Percentiles rank a stretch among this genome's conserved stretches.
These are phyloP conservation scores for Auriculariales sp. DNA, from an alignment of 768 basidiomycete genomes.

Conservation along the genomic window DNA sequence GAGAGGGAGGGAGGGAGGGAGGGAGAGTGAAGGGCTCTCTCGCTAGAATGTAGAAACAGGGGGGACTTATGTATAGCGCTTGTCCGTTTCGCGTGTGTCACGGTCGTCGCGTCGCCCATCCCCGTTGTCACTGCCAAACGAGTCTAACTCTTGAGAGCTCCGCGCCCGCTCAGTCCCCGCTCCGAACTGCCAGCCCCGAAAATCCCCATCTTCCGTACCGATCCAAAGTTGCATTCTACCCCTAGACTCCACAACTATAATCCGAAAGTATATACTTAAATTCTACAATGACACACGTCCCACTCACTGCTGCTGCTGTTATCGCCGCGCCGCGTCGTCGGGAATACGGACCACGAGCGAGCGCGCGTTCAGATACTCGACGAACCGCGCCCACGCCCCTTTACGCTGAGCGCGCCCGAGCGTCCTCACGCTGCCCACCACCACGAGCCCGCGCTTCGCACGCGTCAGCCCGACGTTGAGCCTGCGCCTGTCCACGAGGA, in stretches of 20 bases:
- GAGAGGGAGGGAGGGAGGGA: neutral
- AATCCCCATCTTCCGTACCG: neutral
- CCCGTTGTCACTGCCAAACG: too few species aligned
- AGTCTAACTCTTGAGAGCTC: too few species aligned
- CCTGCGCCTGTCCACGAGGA: conserved; percentile 71
- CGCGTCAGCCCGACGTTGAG: conserved; percentile 86
- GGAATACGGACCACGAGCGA: neutral
- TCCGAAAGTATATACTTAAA: neutral
- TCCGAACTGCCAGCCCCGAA: neutral
- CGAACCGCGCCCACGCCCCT: conserved; percentile 49
- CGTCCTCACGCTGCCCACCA: conserved; percentile 61
- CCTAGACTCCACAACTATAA: too few species aligned
- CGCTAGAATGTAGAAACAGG: too few species aligned
- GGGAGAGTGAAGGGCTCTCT: neutral
- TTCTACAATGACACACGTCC: neutral
- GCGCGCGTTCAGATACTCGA: conserved; percentile 27
- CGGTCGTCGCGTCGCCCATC: too few species aligned
- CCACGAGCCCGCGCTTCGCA: conserved; percentile 72
- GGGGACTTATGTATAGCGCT: too few species aligned
- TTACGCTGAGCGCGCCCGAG: conserved; percentile 31
- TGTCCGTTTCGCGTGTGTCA: too few species aligned
- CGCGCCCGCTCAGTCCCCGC: too few species aligned
- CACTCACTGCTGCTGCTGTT: neutral
- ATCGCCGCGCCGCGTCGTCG: too few species aligned
- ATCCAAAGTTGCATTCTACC: too few species aligned